Evolutionary conservation across 805 yeast species (phyloP), one percentile per base, ranked within the genome.

Genomic region (Lachancea waltii): DNA sequence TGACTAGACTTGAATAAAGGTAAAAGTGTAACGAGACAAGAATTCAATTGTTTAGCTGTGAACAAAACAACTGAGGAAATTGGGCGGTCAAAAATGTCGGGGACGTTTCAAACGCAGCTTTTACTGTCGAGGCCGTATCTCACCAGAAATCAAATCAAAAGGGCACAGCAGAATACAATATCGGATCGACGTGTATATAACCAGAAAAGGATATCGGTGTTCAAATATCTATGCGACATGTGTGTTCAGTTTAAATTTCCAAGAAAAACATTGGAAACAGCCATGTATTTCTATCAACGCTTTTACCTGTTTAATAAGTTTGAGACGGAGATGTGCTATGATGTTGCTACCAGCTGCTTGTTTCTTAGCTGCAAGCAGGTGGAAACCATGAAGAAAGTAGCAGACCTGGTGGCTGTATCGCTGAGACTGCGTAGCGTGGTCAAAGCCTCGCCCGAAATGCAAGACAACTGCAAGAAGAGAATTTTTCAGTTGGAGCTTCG

Each of bases 301-400:
- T 81, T 70, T 50, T 79, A 73, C 50, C 64, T 86, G 11, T 77
- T 79, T 58, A 81, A 83, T 53, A 62, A 63, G 43, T 80, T 80
- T 50, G 77, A 72, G 41, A 67, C 70, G 9, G 65, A 64, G 15
- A 67, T 71, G 37, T 75, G 78, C 30, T 69, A 68, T 46, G 79
- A 80, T 30, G 72, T 84, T n/a, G 84, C 85, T 0, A 60, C 80
- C 7, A 72, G 90, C 7, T 72, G 86, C 38, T 55, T 87, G 6
- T 73, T 83, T 41, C 64, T 85, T 11, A 82, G 95, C 2, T 66
- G 80, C 30, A 85, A 87, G 57, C 77, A 79, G 46, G 94, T 85
- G 52, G 96, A 87, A 53, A 84, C 87, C 29, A 79, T 86, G 29
- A 86, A 85, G 56, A 82, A 82, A 48, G 57, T 81, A 11, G 68